These are phyloP conservation scores for Cyclocybe aegerita DNA, from an alignment of 768 basidiomycete species.

Conservation along the genomic window DNA sequence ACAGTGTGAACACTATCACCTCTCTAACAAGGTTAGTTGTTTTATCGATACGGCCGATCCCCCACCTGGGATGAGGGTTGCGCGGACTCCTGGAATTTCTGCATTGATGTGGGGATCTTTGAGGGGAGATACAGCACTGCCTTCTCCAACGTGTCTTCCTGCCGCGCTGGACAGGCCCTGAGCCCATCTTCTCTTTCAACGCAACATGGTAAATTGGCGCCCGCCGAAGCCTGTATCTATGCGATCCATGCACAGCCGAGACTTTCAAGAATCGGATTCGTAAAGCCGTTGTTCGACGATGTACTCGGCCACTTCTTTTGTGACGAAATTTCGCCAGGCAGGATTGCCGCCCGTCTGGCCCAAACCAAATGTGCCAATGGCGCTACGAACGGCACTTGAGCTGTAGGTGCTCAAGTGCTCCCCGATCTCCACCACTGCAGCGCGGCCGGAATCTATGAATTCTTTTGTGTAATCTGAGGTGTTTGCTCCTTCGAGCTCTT, in stretches of 20 bases:
- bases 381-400: constrained; percentile 64
- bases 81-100: too few species aligned
- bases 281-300: constrained; percentile 51
- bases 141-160: too few species aligned
- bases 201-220: too few species aligned
- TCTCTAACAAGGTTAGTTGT: too few species aligned
- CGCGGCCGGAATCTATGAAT: constrained; percentile 49
- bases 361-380: constrained; percentile 29
- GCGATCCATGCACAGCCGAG: too few species aligned
- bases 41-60: neutral
- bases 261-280: constrained; percentile 9
- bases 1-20: too few species aligned
- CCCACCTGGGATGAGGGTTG: too few species aligned
- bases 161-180: too few species aligned
- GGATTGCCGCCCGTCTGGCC: constrained; percentile 18
- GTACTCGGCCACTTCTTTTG: constrained; percentile 47
- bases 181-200: too few species aligned
- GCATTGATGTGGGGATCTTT: too few species aligned
- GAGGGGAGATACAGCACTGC: too few species aligned
- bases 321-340: constrained; percentile 49
- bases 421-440: constrained; percentile 64
- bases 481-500: constrained; percentile 1
- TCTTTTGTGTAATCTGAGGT: constrained; percentile 36
- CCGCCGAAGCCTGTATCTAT: too few species aligned
- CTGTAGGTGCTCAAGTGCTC: constrained; percentile 57